Percentiles rank a stretch among this genome's conserved stretches.
Conservation (phyloP, 1,284 basidiomycete species). For the Moniliophthora roreri region DNA sequence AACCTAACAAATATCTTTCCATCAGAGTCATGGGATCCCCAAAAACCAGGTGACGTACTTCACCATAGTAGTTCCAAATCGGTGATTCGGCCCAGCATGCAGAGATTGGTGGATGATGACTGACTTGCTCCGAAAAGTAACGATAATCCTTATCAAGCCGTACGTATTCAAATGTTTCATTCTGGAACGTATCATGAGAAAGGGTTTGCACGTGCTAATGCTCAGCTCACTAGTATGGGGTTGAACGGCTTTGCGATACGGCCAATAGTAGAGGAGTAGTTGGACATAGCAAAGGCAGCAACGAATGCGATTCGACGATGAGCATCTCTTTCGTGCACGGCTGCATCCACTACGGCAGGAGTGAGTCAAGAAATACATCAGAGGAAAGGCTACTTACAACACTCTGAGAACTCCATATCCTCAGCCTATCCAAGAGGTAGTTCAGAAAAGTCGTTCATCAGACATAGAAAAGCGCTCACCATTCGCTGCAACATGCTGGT, state of each 20-base stretch:
- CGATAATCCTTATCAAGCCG: constrained; percentile 86
- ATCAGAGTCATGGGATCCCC: constrained; percentile 2
- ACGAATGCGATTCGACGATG: constrained; percentile 89
- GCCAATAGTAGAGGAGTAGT: constrained; percentile 95
- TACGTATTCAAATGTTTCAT: constrained; percentile 95
- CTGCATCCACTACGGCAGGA: constrained; percentile 72
- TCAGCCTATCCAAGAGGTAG: constrained; percentile 58
- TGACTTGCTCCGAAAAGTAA: constrained; percentile 94
- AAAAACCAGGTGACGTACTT: constrained; percentile 44
- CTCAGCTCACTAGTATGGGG: constrained; percentile 73
- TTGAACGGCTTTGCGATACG: constrained; percentile 97
- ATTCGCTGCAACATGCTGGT: constrained; percentile 93
- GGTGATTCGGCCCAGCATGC: constrained; percentile 95
- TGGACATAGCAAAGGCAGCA: constrained; percentile 96
- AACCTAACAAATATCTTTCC: no score
- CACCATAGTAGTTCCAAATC: constrained; percentile 90
- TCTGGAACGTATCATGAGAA: constrained; percentile 30
- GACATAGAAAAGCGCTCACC: constrained; percentile 38
- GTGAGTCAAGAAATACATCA: not conserved
- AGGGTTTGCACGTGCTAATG: not conserved
- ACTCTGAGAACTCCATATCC: constrained; percentile 96
- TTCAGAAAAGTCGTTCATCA: constrained; percentile 8
- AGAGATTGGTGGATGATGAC: constrained; percentile 96
- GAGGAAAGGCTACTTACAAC: constrained; percentile 55
- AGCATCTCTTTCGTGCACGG: constrained; percentile 76